phyloP scores from a whole-genome alignment of 2,329 filamentous ascomycete genomes.

The Helotiales sp. region DNA sequence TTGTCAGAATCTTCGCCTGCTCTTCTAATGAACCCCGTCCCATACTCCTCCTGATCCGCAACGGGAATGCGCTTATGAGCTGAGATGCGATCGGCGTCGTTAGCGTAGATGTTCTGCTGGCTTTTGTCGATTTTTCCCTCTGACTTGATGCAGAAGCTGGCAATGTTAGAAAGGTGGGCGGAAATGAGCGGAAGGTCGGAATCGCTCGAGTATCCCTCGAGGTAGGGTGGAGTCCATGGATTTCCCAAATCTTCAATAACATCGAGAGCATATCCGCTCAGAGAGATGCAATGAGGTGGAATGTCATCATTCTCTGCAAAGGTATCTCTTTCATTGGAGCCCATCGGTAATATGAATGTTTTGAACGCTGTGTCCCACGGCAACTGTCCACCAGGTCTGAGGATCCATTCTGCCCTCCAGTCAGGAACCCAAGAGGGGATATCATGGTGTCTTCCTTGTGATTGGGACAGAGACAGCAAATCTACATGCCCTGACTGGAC shows the following conservation, averaged over 20 bases:
- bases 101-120: background rate
- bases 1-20: background rate
- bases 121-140: background rate
- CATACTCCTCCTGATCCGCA: constrained; percentile 21
- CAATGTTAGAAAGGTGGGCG: background rate
- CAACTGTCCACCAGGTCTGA: constrained; percentile 18
- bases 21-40: constrained; percentile 7
- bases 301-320: background rate
- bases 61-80: constrained; percentile 13
- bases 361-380: constrained; percentile 20
- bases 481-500: constrained; percentile 14
- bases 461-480: constrained; percentile 11
- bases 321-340: background rate
- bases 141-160: background rate
- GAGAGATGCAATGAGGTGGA: background rate
- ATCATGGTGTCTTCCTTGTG: background rate
- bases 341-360: background rate
- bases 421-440: constrained; percentile 20
- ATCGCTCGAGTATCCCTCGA: background rate
- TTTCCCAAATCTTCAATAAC: background rate
- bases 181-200: background rate
- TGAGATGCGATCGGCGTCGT: background rate
- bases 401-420: constrained; percentile 11
- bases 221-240: constrained; percentile 3
- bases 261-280: constrained; percentile 14